Evolutionary conservation across 169 alveolate genomes (phyloP), one percentile per base, ranked within the genome.

Genomic region (Condylostoma magnum): DNA sequence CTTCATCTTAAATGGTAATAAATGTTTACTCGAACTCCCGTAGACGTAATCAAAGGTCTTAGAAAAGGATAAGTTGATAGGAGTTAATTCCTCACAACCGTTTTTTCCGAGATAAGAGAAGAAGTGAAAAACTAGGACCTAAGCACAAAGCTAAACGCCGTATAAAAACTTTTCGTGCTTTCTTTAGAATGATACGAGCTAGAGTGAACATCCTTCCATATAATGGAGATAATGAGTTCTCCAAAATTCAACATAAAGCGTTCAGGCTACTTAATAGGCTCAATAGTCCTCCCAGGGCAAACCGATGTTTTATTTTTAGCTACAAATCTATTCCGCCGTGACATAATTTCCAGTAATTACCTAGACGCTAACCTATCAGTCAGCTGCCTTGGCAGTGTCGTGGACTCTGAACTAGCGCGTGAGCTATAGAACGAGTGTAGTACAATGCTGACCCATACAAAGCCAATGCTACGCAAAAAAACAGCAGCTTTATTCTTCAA

Each of bases 171-270:
- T 8, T 51, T 80, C 6, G 52, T 80, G 34, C 58, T 80, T 20
- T 60, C 58, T 27, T 46, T 75, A 20, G 87, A 80, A 51, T 80
- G 87, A 28, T 46, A 56, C 43, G 76, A 65, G 36, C 67, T 73
- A 38, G 66, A 67, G 12, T 73, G 78, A 67, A 80, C 87, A 2
- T 58, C 72, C 15, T 80, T 80, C 52, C 73, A 79, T 43, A 34
- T 69, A 31, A 38, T 80, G 6, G 84, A 80, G 47, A 66, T 80
- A 15, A 80, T 80, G 84, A 77, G 89, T 10, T 47, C 60, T 25
- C 6, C 20, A 3, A 22, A 38, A 30, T 70, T 69, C 28, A 37
- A 44, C 6, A 47, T n/a, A 74, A 77, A 67, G 28, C 77, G 46
- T 37, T 60, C 53, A 43, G 71, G 83, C 0, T 74, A 56, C 48